A percentile compares a stretch with the other conserved stretches of the same genome.
Evolutionary conservation across 2,329 filamentous ascomycete genomes (phyloP).

Genomic region (Colletotrichum navitas): DNA sequence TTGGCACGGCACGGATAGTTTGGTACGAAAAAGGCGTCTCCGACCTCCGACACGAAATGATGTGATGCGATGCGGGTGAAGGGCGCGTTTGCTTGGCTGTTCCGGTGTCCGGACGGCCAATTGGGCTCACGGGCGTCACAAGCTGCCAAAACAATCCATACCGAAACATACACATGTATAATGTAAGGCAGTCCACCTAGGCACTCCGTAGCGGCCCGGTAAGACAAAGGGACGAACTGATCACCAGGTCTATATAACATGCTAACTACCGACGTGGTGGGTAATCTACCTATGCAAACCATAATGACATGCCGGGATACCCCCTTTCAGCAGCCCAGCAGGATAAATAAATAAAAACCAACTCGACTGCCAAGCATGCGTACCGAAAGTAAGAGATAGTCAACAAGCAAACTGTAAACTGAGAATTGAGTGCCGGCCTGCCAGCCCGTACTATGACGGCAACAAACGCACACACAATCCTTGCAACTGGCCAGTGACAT

Average conservation of each 20-base stretch:
- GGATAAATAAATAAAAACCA: too few relatives aligned
- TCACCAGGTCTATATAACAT: neutral
- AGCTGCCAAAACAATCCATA: neutral
- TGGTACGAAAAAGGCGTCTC: neutral
- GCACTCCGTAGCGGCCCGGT: neutral
- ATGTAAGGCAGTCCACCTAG: neutral
- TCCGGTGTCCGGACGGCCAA: constrained; percentile 5
- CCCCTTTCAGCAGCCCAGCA: neutral
- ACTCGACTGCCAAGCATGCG: too few relatives aligned
- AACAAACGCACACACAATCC: neutral
- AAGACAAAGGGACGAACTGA: constrained; percentile 19
- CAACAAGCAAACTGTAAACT: neutral
- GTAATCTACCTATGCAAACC: neutral
- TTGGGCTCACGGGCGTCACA: neutral
- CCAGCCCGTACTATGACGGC: constrained; percentile 23
- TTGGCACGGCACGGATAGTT: neutral
- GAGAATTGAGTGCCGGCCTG: constrained; percentile 9
- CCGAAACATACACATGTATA: neutral
- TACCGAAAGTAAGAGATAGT: neutral
- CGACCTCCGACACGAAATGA: neutral
- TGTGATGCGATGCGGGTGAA: constrained; percentile 7
- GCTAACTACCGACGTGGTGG: neutral
- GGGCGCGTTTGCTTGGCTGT: constrained; percentile 7
- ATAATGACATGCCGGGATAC: constrained; percentile 11
- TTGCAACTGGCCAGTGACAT: constrained; percentile 22